These are phyloP conservation scores for Leptomonas seymouri DNA, from an alignment of 208 protist species.

Conservation along the genomic window DNA sequence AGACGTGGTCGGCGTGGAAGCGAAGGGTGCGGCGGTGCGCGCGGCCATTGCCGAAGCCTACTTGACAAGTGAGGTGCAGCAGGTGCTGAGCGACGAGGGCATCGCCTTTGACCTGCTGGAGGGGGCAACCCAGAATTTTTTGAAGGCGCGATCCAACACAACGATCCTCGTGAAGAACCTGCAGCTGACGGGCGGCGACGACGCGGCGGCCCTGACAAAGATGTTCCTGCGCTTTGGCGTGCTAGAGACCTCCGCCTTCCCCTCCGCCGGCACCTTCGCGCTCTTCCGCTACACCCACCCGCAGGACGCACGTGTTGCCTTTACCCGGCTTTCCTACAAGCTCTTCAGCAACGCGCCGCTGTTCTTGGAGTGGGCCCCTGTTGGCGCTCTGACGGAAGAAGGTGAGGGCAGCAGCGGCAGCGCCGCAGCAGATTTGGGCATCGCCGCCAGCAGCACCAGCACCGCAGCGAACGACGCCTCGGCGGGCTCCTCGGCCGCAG, in stretches of 20 bases:
- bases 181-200: conserved; percentile 46
- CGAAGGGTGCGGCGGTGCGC: conserved; percentile 88
- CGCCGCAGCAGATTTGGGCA: conserved; percentile 23
- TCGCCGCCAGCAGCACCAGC: background rate
- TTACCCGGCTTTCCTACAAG: conserved; percentile 95
- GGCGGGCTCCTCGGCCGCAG: background rate
- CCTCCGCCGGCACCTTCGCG: conserved; percentile 63
- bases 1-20: conserved; percentile 61
- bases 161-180: conserved; percentile 88
- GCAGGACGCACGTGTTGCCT: conserved; percentile 92
- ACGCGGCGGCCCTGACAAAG: conserved; percentile 61
- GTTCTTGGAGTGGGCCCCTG: conserved; percentile 98
- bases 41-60: conserved; percentile 87
- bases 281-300: conserved; percentile 77
- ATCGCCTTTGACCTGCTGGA: conserved; percentile 78
- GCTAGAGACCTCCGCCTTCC: conserved; percentile 75
- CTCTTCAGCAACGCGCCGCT: conserved; percentile 94
- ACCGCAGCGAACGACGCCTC: background rate
- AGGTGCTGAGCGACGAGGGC: conserved; percentile 76
- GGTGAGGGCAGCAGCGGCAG: background rate
- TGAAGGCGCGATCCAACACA: conserved; percentile 78
- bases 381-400: conserved; percentile 78
- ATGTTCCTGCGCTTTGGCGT: conserved; percentile 74
- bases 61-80: conserved; percentile 76
- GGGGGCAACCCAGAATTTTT: conserved; percentile 54